Evolutionary conservation across 768 basidiomycete genomes (phyloP), one percentile per base, ranked within the genome.

Genomic region (Holtermannia corniformis): DNA sequence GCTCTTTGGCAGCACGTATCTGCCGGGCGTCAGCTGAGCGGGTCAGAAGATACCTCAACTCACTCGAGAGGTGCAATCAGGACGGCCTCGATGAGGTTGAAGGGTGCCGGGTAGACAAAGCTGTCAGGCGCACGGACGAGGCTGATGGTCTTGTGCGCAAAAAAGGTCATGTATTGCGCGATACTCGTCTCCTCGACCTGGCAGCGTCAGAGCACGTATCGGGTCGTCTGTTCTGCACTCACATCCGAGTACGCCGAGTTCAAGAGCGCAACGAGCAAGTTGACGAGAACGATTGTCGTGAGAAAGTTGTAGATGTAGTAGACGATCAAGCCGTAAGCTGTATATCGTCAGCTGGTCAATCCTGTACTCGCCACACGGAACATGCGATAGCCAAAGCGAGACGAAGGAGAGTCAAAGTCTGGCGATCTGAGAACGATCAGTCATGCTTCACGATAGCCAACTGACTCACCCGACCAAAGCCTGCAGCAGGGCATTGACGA

Each of bases 191-290:
- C 67, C 45, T 60, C 64, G n/a, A 70, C 55, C 25, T 60, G 50
- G 28, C 53, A 52, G 51, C n/a, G n/a, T n/a, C n/a, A n/a, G n/a
- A n/a, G 57, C 51, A 2, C 51, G 43, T 32, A 21, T 13, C 28
- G 5, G 14, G 25, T 52, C 51, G 32, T 23, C 37, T 25, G 32
- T 47, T 45, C 21, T 2, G 24, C 22, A 74, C 79, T 69, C 51
- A 87, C 88, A 62, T 91, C 90, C 11, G 83, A 81, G 64, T 93
- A 93, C 0, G 90, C 89, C 47, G 89, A 87, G 16, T 90, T 83
- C 70, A 95, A 95, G 61, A 96, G 75, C n/a, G 91, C 95, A 61
- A 96, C 90, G 64, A 96, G 78, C 65, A 96, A 82, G 67, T 96
- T 96, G 68, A 95, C 80, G 47, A 95, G 78, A 50, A 96, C 80